Evolutionary conservation across 2,329 filamentous ascomycete genomes (phyloP).

Genomic region (Colletotrichum sidae): DNA sequence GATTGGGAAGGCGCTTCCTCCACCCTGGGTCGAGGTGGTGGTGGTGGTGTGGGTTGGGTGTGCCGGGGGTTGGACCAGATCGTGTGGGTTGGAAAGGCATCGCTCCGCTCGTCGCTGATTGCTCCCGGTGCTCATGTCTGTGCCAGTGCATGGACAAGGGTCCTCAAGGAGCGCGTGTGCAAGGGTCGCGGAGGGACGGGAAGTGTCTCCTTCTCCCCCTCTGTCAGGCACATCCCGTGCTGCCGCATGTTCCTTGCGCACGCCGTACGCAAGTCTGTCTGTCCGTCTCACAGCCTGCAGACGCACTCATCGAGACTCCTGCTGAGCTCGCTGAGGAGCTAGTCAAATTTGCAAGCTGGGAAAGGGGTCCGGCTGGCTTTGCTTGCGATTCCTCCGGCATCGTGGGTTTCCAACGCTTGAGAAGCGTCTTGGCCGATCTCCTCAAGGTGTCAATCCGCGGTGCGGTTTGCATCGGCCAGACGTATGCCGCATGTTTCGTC

Average conservation of each 20-base stretch:
- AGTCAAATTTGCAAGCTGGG: conserved; percentile 14
- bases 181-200: conserved; percentile 33
- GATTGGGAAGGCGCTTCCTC: not conserved
- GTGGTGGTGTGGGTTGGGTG: conserved; percentile 20
- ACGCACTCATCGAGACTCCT: conserved; percentile 11
- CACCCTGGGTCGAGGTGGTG: conserved; percentile 6
- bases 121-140: conserved; percentile 12
- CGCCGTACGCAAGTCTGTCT: conserved; percentile 5
- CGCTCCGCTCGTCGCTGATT: conserved; percentile 13
- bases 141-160: conserved; percentile 17
- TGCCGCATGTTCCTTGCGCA: not conserved
- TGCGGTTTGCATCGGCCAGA: not conserved
- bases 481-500: conserved; percentile 1
- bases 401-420: not conserved
- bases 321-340: conserved; percentile 12
- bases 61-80: conserved; percentile 14
- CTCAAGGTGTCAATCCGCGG: no score
- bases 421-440: no score
- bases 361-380: conserved; percentile 10
- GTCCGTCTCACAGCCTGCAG: conserved; percentile 25
- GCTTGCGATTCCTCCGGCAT: conserved; percentile 1
- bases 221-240: conserved; percentile 27
- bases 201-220: conserved; percentile 29
- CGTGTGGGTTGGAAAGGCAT: conserved; percentile 19
- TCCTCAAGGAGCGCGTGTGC: conserved; percentile 6